Evolutionary conservation across 2,329 filamentous ascomycete species (phyloP).

Genomic region (Alternaria viburni): DNA sequence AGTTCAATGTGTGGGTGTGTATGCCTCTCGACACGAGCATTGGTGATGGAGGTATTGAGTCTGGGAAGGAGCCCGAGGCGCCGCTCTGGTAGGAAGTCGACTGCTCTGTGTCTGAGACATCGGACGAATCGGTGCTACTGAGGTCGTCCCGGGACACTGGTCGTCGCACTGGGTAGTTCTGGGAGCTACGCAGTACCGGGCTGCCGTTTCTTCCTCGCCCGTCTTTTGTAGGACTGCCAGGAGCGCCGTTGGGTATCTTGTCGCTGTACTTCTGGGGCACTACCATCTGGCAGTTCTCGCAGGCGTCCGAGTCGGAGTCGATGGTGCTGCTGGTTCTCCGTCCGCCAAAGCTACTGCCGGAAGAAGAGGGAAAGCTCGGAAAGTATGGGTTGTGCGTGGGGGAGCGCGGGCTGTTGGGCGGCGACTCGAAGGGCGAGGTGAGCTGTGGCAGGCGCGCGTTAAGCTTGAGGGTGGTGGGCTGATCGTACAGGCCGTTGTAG

Average conservation of each 20-base stretch:
- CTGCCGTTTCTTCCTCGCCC: constrained; percentile 59
- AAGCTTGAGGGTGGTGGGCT: constrained; percentile 41
- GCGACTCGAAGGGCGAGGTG: constrained; percentile 49
- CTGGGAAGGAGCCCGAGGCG: constrained; percentile 37
- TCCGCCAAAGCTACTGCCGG: constrained; percentile 38
- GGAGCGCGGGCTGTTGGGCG: constrained; percentile 50
- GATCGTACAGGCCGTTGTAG: constrained; percentile 44
- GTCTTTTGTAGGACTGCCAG: constrained; percentile 58
- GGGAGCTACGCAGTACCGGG: constrained; percentile 62
- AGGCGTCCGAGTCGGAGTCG: constrained; percentile 59
- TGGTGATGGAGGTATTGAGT: constrained; percentile 50
- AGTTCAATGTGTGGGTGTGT: constrained; percentile 64
- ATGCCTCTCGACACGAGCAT: constrained; percentile 48
- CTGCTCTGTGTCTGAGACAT: constrained; percentile 48
- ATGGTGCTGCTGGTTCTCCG: constrained; percentile 45
- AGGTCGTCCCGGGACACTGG: constrained; percentile 32
- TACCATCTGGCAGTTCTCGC: constrained; percentile 64
- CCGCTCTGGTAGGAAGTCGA: constrained; percentile 45
- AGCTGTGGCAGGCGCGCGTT: constrained; percentile 40
- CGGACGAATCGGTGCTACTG: constrained; percentile 45
- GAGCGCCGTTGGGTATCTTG: constrained; percentile 60
- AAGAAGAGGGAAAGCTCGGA: constrained; percentile 44
- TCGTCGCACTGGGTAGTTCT: constrained; percentile 60
- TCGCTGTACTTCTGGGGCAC: constrained; percentile 62
- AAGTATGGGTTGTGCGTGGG: constrained; percentile 59